Conservation (phyloP, 257 asterid species). For the Solanum bulbocastanum region DNA sequence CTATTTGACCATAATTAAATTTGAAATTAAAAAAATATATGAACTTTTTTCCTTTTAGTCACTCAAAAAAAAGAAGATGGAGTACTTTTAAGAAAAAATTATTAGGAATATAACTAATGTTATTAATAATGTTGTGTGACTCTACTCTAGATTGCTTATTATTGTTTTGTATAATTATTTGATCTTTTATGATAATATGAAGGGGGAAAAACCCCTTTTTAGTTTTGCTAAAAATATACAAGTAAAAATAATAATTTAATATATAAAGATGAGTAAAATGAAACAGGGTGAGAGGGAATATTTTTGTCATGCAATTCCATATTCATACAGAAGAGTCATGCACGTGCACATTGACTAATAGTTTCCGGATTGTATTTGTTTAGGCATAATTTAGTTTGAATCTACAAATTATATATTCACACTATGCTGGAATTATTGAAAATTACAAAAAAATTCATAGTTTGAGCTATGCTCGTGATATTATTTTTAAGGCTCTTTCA, state of each 20-base stretch:
- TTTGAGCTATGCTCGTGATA: rapidly evolving
- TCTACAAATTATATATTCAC: neutral
- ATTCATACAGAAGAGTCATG: neutral
- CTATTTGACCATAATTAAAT: neutral
- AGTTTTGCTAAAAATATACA: neutral
- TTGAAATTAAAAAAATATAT: neutral
- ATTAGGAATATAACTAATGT: neutral
- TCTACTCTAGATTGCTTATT: no score
- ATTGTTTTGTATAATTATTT: neutral
- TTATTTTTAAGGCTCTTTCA: no score
- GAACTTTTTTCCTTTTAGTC: neutral
- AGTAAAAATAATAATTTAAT: no score
- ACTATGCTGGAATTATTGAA: neutral
- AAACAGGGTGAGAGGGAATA: neutral
- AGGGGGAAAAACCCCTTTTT: neutral
- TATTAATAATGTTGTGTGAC: neutral
- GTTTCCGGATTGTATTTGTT: neutral
- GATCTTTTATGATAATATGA: no score
- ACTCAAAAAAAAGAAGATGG: neutral
- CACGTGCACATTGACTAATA: neutral
- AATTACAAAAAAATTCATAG: no score
- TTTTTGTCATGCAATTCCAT: neutral
- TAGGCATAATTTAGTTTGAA: neutral
- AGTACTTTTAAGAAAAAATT: neutral
- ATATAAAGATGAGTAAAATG: neutral